phyloP scores from a whole-genome alignment of 495 filamentous ascomycete genomes.

The Hypoxylon cercidicola region DNA sequence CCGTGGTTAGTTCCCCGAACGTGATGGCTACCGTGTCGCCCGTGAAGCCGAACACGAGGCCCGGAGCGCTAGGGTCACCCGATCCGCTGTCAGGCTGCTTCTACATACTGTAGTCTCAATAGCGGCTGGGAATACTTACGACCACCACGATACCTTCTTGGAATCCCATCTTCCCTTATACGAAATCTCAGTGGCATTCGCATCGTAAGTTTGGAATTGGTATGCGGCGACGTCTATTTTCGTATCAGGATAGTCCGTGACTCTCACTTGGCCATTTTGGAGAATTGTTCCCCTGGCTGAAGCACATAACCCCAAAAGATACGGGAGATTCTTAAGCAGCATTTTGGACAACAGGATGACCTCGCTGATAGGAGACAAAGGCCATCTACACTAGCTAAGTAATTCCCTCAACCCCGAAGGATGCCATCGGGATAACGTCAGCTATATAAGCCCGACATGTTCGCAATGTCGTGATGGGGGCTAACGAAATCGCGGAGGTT shows the following conservation, averaged over 20 bases:
- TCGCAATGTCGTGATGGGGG: slow-evolving; percentile 5
- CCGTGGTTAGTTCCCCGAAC: slow-evolving; percentile 67
- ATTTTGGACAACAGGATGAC: slow-evolving; percentile 12
- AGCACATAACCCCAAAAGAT: slow-evolving; percentile 42
- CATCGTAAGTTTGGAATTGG: slow-evolving; percentile 60
- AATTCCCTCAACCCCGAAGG: neutral
- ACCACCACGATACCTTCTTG: slow-evolving; percentile 73
- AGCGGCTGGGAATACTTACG: slow-evolving; percentile 50
- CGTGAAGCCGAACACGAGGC: slow-evolving; percentile 72
- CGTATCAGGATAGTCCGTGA: slow-evolving; percentile 60
- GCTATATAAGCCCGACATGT: slow-evolving; percentile 4
- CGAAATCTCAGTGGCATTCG: slow-evolving; percentile 68
- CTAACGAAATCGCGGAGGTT: neutral
- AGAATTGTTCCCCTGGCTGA: slow-evolving; percentile 61
- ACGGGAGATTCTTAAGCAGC: slow-evolving; percentile 16
- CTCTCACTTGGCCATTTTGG: slow-evolving; percentile 69
- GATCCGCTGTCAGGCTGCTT: slow-evolving; percentile 4
- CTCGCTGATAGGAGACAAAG: neutral
- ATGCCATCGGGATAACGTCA: neutral
- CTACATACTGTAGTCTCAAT: neutral
- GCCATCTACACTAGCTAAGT: neutral
- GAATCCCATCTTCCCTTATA: slow-evolving; percentile 79
- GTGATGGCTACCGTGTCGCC: slow-evolving; percentile 71
- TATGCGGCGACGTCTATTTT: slow-evolving; percentile 51
- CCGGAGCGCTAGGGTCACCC: slow-evolving; percentile 59